Percentiles rank a stretch among this genome's conserved stretches.
Evolutionary conservation across 345 rosid genomes (phyloP).

Genomic region (Linum usitatissimum): DNA sequence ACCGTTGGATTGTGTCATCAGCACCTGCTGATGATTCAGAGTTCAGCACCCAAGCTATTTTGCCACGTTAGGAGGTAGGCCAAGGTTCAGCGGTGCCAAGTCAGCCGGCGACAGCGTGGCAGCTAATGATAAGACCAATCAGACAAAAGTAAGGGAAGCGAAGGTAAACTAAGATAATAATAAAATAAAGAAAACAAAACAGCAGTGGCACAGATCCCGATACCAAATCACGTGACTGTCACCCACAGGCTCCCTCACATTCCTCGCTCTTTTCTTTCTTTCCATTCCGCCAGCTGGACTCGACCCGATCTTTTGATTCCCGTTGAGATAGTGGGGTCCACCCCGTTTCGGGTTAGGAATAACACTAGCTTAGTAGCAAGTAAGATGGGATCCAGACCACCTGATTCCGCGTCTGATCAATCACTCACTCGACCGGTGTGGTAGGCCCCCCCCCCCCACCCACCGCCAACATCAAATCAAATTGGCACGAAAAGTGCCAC

Average conservation of each 20-base stretch:
- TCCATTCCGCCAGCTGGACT: constrained; percentile 19
- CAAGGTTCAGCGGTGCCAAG: neutral
- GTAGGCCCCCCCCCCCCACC: constrained; percentile 20
- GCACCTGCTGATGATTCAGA: too few species aligned
- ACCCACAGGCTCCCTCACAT: too few species aligned
- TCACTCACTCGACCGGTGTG: constrained; percentile 13
- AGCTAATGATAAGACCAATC: constrained; percentile 5
- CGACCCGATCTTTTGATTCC: constrained; percentile 16
- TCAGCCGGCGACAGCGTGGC: constrained; percentile 19
- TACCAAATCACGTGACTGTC: constrained; percentile 45
- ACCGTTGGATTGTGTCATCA: too few species aligned
- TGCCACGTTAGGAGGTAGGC: too few species aligned
- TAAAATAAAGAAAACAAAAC: too few species aligned
- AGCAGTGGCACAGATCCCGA: constrained; percentile 15
- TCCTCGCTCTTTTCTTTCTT: neutral
- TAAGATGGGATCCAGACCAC: too few species aligned
- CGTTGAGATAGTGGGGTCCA: constrained; percentile 25
- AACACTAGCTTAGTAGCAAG: too few species aligned
- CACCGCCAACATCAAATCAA: constrained; percentile 26
- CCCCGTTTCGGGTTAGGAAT: too few species aligned
- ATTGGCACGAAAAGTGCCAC: too few species aligned
- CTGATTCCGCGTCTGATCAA: too few species aligned
- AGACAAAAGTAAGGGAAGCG: neutral
- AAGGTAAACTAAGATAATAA: too few species aligned
- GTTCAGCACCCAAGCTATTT: too few species aligned